Evolutionary conservation across 257 asterid species (phyloP).

Genomic region (Handroanthus guayacan): DNA sequence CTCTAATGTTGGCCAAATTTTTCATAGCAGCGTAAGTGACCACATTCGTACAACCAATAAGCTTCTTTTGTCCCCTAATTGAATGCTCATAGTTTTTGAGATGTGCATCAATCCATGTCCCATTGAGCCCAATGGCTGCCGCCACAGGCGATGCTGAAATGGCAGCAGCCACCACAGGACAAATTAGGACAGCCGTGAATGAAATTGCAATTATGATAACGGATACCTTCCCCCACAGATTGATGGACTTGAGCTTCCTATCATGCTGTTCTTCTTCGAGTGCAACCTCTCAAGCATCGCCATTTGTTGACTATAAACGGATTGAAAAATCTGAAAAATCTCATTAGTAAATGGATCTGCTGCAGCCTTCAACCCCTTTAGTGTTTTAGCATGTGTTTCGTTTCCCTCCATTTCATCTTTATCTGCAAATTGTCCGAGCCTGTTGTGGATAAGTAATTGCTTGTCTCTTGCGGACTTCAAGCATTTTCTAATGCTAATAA

Average conservation of each 20-base stretch:
- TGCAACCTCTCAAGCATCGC: constrained; percentile 83
- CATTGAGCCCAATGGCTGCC: constrained; percentile 92
- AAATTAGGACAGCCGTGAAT: constrained; percentile 82
- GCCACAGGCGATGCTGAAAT: constrained; percentile 92
- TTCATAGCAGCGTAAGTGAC: constrained; percentile 80
- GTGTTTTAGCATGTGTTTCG: constrained; percentile 51
- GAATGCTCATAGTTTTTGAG: constrained; percentile 80
- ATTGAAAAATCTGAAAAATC: constrained; percentile 73
- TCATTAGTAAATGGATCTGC: constrained; percentile 90
- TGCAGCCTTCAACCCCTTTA: constrained; percentile 68
- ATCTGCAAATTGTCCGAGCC: constrained; percentile 71
- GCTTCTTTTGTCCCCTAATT: constrained; percentile 85
- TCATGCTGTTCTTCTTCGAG: constrained; percentile 78
- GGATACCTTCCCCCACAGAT: constrained; percentile 87
- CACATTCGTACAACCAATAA: constrained; percentile 70
- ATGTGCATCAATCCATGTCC: constrained; percentile 96
- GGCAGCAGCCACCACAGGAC: constrained; percentile 97
- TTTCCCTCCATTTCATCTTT: constrained; percentile 58
- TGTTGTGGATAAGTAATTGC: constrained; percentile 76
- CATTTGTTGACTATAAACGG: constrained; percentile 77
- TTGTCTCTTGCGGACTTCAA: constrained; percentile 70
- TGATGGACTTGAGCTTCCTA: constrained; percentile 66
- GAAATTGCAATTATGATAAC: constrained; percentile 78
- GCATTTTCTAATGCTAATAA: constrained; percentile 77
- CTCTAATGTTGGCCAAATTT: constrained; percentile 77